phyloP scores from a whole-genome alignment of 2,329 filamentous ascomycete genomes.

The Lojkania enalia region DNA sequence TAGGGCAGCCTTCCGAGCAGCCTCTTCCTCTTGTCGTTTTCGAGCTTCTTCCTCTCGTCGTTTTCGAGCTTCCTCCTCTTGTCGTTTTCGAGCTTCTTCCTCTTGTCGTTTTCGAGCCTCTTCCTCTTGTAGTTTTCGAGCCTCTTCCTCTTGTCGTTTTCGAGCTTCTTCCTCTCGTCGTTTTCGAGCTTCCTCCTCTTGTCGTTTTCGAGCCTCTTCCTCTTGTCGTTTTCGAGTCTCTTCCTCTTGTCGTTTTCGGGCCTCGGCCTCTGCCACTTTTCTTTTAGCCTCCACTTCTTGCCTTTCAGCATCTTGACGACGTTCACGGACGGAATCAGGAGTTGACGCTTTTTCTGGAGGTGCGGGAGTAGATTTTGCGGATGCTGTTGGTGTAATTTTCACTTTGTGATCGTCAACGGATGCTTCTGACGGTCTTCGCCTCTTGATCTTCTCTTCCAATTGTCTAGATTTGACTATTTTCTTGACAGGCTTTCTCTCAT shows the following conservation, averaged over 20 bases:
- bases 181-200: conserved; percentile 32
- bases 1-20: conserved; percentile 30
- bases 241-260: conserved; percentile 26
- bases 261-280: conserved; percentile 28
- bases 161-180: conserved; percentile 23
- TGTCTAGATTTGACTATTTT: conserved; percentile 38
- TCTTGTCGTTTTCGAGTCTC: conserved; percentile 33
- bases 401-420: conserved; percentile 33
- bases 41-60: conserved; percentile 36
- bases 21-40: conserved; percentile 31
- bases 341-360: conserved; percentile 40
- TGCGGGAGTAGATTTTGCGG: conserved; percentile 41
- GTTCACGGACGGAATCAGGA: conserved; percentile 38
- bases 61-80: conserved; percentile 35
- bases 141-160: conserved; percentile 14
- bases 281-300: conserved; percentile 28
- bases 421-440: conserved; percentile 35
- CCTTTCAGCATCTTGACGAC: conserved; percentile 39
- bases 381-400: conserved; percentile 39
- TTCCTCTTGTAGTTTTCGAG: conserved; percentile 11
- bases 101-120: conserved; percentile 12
- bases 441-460: conserved; percentile 39
- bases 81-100: conserved; percentile 25
- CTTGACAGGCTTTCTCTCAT: conserved; percentile 37
- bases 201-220: conserved; percentile 33